Evolutionary conservation across 2,329 filamentous ascomycete genomes (phyloP).

Genomic region (Sphaerulina populicola): DNA sequence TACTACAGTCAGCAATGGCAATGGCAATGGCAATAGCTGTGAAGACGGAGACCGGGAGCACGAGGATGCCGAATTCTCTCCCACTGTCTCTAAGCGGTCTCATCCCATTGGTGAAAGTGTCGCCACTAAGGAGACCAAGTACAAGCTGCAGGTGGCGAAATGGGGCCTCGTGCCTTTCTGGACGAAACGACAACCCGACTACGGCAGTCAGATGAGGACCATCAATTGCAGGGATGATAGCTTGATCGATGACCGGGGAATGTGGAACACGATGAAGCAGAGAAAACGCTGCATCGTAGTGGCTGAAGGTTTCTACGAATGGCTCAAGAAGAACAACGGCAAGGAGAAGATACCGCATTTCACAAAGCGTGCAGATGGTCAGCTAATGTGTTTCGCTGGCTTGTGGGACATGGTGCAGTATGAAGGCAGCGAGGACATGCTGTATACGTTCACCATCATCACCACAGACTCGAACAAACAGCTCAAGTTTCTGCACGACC

Average conservation of each 20-base stretch:
- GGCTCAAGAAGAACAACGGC: constrained; percentile 69
- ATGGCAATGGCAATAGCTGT: constrained; percentile 22
- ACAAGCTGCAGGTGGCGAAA: constrained; percentile 87
- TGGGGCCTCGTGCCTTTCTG: constrained; percentile 93
- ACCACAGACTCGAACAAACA: constrained; percentile 80
- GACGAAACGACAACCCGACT: constrained; percentile 77
- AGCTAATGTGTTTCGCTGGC: constrained; percentile 81
- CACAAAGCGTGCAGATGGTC: constrained; percentile 70
- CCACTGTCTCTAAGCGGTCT: constrained; percentile 21
- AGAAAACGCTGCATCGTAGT: constrained; percentile 80
- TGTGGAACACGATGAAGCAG: constrained; percentile 90
- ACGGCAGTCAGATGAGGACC: constrained; percentile 69
- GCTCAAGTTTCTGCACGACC: constrained; percentile 78
- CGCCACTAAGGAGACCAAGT: constrained; percentile 44
- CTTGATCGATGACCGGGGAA: constrained; percentile 62
- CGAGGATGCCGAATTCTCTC: constrained; percentile 20
- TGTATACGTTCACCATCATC: constrained; percentile 88
- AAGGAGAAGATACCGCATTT: constrained; percentile 82
- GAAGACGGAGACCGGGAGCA: constrained; percentile 23
- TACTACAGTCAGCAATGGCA: constrained; percentile 53
- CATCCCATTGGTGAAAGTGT: constrained; percentile 16
- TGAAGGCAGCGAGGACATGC: constrained; percentile 60
- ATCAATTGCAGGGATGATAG: constrained; percentile 96
- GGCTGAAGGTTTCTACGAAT: constrained; percentile 92
- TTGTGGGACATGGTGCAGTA: constrained; percentile 84